Conservation (phyloP, 2,329 filamentous ascomycete species). For the Pestalotiopsis sp. region DNA sequence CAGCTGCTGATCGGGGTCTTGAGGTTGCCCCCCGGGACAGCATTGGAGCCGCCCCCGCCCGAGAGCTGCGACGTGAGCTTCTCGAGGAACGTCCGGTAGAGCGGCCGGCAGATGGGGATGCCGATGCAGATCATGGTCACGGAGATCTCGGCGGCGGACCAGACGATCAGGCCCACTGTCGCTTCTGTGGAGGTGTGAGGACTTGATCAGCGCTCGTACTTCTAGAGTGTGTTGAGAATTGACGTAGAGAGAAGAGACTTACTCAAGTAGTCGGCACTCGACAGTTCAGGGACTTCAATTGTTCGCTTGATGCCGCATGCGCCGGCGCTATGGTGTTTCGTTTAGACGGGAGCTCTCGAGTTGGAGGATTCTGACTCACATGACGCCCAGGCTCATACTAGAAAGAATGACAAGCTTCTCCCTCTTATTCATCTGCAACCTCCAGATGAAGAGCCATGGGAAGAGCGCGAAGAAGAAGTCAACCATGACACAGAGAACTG, state of each 20-base stretch:
- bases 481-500: conserved; percentile 11
- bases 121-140: conserved; percentile 23
- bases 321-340: not conserved
- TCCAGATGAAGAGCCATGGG: conserved; percentile 13
- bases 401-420: conserved; percentile 12
- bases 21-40: not conserved
- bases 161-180: conserved; percentile 7
- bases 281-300: conserved; percentile 1
- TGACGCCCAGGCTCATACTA: conserved; percentile 7
- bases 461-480: conserved; percentile 15
- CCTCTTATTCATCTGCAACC: conserved; percentile 4
- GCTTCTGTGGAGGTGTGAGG: not conserved
- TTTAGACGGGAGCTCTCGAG: not conserved
- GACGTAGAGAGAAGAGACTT: not conserved
- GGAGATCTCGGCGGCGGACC: conserved; percentile 10
- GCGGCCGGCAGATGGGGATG: conserved; percentile 21
- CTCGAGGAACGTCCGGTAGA: conserved; percentile 12
- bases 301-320: conserved; percentile 8
- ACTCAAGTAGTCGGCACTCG: conserved; percentile 5
- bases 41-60: not conserved
- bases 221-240: not conserved
- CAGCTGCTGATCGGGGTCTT: not conserved
- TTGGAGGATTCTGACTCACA: not conserved
- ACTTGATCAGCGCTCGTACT: not conserved
- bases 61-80: conserved; percentile 1